These are phyloP conservation scores for Plasmodium coatneyi DNA, from an alignment of 169 alveolate species.

Conservation along the genomic window DNA sequence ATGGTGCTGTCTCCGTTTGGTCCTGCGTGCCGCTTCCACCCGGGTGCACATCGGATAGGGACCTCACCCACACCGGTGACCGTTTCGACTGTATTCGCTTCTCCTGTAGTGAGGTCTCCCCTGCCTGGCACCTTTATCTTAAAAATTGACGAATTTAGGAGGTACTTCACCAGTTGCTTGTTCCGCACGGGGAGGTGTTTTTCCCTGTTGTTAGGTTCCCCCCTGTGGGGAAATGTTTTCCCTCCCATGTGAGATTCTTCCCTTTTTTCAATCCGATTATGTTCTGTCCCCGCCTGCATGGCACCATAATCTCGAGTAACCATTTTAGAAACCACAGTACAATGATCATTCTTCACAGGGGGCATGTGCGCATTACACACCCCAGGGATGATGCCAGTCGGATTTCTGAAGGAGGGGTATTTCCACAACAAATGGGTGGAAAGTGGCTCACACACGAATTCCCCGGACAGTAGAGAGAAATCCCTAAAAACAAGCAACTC, in stretches of 20 bases:
- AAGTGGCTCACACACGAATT: neutral
- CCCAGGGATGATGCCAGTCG: neutral
- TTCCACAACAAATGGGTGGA: constrained; percentile 5
- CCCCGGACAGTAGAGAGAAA: neutral
- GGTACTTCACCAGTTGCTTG: constrained; percentile 5
- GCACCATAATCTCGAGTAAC: neutral
- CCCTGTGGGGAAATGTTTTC: neutral
- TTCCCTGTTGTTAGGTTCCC: neutral
- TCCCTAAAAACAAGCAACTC: constrained; percentile 53
- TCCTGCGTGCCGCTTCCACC: constrained; percentile 31
- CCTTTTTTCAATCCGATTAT: neutral
- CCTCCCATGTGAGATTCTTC: neutral
- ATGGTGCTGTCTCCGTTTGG: constrained; percentile 10
- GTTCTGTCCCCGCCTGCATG: neutral
- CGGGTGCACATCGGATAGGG: neutral
- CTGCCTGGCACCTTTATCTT: constrained; percentile 5
- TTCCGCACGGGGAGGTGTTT: neutral
- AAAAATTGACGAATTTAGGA: constrained; percentile 67
- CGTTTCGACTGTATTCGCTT: neutral
- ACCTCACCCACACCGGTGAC: neutral
- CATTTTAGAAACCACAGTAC: neutral
- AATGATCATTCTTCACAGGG: neutral
- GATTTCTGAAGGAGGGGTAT: neutral
- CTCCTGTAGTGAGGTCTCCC: neutral
- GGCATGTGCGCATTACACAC: neutral